A percentile compares a stretch with the other conserved stretches of the same genome.
Evolutionary conservation across 2,329 filamentous ascomycete species (phyloP).

Genomic region (Lasiodiplodia sp.): DNA sequence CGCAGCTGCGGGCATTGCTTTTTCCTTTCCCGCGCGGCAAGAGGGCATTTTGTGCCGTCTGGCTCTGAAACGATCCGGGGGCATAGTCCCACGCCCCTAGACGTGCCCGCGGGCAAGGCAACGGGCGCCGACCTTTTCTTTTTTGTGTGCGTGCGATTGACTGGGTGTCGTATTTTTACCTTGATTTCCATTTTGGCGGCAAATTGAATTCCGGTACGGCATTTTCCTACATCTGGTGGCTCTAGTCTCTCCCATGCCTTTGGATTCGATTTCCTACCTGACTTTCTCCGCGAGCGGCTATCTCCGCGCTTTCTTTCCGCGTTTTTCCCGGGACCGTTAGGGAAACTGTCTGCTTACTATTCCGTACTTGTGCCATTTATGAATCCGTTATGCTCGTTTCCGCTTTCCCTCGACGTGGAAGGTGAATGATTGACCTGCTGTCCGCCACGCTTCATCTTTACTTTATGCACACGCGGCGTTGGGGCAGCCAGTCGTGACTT

Average conservation of each 20-base stretch:
- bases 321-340: background rate
- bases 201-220: background rate
- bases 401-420: background rate
- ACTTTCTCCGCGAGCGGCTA: background rate
- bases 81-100: background rate
- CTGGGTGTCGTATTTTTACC: background rate
- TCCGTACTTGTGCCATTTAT: constrained; percentile 8
- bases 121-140: background rate
- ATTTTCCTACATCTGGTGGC: background rate
- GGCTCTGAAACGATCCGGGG: background rate
- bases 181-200: constrained; percentile 1
- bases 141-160: background rate
- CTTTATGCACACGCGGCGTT: background rate
- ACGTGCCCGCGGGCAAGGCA: background rate
- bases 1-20: background rate
- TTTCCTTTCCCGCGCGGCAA: background rate
- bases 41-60: background rate
- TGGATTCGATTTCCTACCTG: background rate
- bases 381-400: constrained; percentile 2
- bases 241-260: background rate
- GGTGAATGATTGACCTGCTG: background rate
- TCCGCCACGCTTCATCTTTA: background rate
- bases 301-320: background rate
- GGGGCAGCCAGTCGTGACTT: background rate
- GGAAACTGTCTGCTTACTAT: background rate